Conservation (phyloP, 2,329 filamentous ascomycete genomes). For the Xylariaceae sp. region DNA sequence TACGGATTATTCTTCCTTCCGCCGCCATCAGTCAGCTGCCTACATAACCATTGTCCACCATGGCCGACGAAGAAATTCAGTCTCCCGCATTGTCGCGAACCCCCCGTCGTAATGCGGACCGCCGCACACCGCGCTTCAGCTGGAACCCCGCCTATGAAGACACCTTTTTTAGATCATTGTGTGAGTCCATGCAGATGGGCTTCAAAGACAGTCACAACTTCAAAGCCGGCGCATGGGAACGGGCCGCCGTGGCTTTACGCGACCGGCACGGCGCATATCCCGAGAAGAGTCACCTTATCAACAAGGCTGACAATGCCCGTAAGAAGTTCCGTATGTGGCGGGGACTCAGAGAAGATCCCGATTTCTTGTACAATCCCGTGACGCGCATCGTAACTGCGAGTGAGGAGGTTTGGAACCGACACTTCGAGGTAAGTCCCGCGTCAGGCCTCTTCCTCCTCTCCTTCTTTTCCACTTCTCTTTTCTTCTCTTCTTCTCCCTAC, state of each 20-base stretch:
- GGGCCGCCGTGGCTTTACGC: constrained; percentile 49
- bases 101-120: constrained; percentile 30
- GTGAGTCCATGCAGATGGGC: constrained; percentile 53
- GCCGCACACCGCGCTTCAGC: constrained; percentile 48
- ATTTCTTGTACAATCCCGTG: constrained; percentile 49
- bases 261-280: constrained; percentile 52
- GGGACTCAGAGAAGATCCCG: constrained; percentile 51
- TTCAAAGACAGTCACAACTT: constrained; percentile 55
- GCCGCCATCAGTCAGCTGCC: background rate
- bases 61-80: constrained; percentile 31
- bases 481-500: background rate
- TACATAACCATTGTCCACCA: constrained; percentile 12
- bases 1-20: background rate
- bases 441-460: background rate
- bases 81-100: constrained; percentile 18
- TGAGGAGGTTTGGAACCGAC: constrained; percentile 52
- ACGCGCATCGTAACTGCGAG: constrained; percentile 49
- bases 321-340: constrained; percentile 60
- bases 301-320: constrained; percentile 59
- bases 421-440: constrained; percentile 47
- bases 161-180: constrained; percentile 57
- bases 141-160: constrained; percentile 55
- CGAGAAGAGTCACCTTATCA: constrained; percentile 57
- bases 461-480: background rate
- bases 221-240: constrained; percentile 57